Percentiles rank a stretch among this genome's conserved stretches.
These are phyloP conservation scores for Aquilaria yunnanensis DNA, from an alignment of 345 rosid species.

Conservation along the genomic window DNA sequence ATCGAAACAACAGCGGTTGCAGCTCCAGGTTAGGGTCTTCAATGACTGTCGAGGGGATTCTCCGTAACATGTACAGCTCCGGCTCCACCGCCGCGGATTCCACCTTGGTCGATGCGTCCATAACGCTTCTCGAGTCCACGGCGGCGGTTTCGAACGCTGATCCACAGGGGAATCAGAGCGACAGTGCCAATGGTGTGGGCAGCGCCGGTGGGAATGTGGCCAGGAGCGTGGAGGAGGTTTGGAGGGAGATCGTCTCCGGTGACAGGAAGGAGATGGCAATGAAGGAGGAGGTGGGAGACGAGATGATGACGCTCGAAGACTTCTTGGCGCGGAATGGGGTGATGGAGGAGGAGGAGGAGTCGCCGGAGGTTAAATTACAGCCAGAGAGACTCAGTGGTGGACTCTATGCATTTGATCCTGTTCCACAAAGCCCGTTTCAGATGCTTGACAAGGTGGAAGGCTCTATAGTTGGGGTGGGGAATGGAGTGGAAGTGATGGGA, in stretches of 20 bases:
- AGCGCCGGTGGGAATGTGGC: slow-evolving; percentile 12
- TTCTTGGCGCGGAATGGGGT: slow-evolving; percentile 73
- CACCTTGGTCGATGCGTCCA: slow-evolving; percentile 31
- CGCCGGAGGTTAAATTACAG: slow-evolving; percentile 30
- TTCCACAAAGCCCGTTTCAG: slow-evolving; percentile 37
- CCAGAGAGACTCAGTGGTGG: slow-evolving; percentile 45
- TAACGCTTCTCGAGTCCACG: slow-evolving; percentile 36
- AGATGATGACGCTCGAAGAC: slow-evolving; percentile 91
- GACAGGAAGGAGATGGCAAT: slow-evolving; percentile 48
- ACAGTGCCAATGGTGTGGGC: slow-evolving; percentile 8
- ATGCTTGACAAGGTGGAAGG: slow-evolving; percentile 53
- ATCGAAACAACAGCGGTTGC: slow-evolving; percentile 16
- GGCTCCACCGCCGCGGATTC: slow-evolving; percentile 17
- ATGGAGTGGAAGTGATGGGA: slow-evolving; percentile 28
- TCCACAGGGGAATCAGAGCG: slow-evolving; percentile 17
- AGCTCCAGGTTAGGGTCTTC: slow-evolving; percentile 16
- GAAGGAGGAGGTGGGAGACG: slow-evolving; percentile 72
- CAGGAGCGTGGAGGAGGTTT: slow-evolving; percentile 65
- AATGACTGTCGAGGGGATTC: slow-evolving; percentile 45
- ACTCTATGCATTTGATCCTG: slow-evolving; percentile 43
- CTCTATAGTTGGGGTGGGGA: slow-evolving; percentile 43
- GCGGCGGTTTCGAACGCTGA: slow-evolving; percentile 3
- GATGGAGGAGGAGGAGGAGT: slow-evolving; percentile 24
- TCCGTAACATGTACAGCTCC: slow-evolving; percentile 25
- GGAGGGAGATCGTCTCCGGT: slow-evolving; percentile 79